Evolutionary conservation across 2,329 filamentous ascomycete genomes (phyloP), one percentile per base, ranked within the genome.

Genomic region (Alternaria viburni): DNA sequence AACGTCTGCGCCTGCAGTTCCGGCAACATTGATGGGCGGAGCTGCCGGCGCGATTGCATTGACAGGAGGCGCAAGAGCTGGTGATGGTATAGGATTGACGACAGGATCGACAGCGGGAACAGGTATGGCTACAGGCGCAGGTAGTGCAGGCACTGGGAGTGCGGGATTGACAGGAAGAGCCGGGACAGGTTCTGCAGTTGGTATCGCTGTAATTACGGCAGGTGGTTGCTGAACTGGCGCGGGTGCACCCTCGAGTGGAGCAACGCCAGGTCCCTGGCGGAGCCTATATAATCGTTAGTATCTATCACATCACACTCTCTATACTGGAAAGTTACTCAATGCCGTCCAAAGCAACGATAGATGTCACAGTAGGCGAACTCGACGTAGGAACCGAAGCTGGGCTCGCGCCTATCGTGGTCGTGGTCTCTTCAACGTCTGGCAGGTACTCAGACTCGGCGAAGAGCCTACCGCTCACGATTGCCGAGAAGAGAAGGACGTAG

Each of bases 231-330:
- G 54, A 25, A 19, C 55, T 57, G 58, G 52, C 44, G 25, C 57
- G 57, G 57, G 49, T 28, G 32, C 17, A 17, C 49, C 43, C 13
- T 30, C 23, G 41, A 50, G 9, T 45, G 52, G 57, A 19, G 51
- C 63, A 21, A 60, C 11, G 11, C 30, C 64, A 15, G 61, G 58
- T 52, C 30, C 65, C 56, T 69, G 66, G 59, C 65, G 68, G 7
- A 69, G 63, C 43, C 70, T 72, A 26, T 21, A 12, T n/a, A 15
- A 2, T 9, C 23, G 21, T 67, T 15, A 67, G 62, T 23, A 17
- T n/a, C 17, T 43, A 12, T 28, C 54, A 4, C 26, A 21, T 15
- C 12, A 23, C 13, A 3, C 3, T 43, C 25, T 23, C 10, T 11
- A 41, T 3, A 49, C n/a, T 28, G 10, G 10, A 12, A 4, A 44